phyloP scores from a whole-genome alignment of 352 stramenopile species.

The Thalassiosira mediterranea region DNA sequence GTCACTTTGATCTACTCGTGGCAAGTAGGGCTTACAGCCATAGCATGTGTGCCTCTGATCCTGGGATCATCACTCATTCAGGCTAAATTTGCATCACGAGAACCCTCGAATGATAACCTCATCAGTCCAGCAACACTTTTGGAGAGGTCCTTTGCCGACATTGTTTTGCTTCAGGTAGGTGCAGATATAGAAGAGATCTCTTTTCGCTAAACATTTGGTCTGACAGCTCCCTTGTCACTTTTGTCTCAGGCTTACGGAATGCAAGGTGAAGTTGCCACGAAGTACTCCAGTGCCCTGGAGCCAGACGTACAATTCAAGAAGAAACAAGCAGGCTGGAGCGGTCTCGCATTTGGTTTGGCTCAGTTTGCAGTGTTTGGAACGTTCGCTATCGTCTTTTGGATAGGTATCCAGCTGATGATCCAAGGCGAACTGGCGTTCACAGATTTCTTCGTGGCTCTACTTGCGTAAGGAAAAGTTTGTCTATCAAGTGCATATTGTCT shows the following conservation, averaged over 20 bases:
- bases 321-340: conserved; percentile 37
- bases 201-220: no score
- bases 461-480: no score
- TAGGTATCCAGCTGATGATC: conserved; percentile 39
- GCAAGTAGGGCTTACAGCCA: conserved; percentile 75
- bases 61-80: conserved; percentile 48
- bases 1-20: conserved; percentile 67
- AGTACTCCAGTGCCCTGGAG: conserved; percentile 29
- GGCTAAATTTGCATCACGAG: conserved; percentile 56
- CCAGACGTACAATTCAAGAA: conserved; percentile 43
- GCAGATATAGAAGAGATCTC: no score
- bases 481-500: no score
- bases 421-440: conserved; percentile 26
- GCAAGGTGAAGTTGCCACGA: conserved; percentile 25
- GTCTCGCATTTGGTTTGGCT: conserved; percentile 43
- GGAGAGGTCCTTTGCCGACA: conserved; percentile 35
- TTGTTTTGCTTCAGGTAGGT: conserved; percentile 48
- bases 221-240: no score
- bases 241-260: conserved; percentile 44
- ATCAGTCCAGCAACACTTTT: conserved; percentile 54
- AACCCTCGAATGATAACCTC: conserved; percentile 56
- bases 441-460: conserved; percentile 40
- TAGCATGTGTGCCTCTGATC: conserved; percentile 78
- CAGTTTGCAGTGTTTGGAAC: conserved; percentile 58
- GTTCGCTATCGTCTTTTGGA: conserved; percentile 56